These are phyloP conservation scores for Rosa persica DNA, from an alignment of 306 rosid genomes.

Conservation along the genomic window DNA sequence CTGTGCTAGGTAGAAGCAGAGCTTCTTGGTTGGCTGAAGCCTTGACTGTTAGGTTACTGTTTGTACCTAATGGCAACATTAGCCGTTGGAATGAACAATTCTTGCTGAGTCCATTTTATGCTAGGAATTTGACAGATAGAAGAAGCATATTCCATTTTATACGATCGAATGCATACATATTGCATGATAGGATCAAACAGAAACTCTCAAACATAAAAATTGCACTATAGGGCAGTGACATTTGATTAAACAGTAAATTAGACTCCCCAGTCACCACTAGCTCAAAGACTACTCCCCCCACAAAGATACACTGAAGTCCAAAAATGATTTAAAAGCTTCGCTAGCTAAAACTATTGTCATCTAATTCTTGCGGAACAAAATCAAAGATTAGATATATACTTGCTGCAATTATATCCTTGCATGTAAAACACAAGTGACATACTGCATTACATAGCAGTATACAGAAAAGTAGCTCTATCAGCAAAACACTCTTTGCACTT, in stretches of 20 bases:
- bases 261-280: background rate
- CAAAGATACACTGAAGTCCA: background rate
- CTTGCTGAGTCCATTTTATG: too few species aligned
- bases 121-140: background rate
- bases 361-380: background rate
- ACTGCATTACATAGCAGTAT: background rate
- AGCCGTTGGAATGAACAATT: too few species aligned
- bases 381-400: background rate
- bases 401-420: background rate
- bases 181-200: background rate
- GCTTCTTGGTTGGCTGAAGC: background rate
- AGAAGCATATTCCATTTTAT: background rate
- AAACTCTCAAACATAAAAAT: background rate
- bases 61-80: too few species aligned
- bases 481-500: background rate
- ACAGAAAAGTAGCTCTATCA: background rate
- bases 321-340: background rate
- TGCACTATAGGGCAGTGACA: background rate
- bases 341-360: background rate
- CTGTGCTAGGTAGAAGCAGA: background rate
- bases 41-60: conserved; percentile 16
- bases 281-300: background rate
- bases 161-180: background rate
- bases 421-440: background rate
- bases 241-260: background rate